Evolutionary conservation across 306 rosid species (phyloP).

Genomic region (Pyrus pyrifolia): DNA sequence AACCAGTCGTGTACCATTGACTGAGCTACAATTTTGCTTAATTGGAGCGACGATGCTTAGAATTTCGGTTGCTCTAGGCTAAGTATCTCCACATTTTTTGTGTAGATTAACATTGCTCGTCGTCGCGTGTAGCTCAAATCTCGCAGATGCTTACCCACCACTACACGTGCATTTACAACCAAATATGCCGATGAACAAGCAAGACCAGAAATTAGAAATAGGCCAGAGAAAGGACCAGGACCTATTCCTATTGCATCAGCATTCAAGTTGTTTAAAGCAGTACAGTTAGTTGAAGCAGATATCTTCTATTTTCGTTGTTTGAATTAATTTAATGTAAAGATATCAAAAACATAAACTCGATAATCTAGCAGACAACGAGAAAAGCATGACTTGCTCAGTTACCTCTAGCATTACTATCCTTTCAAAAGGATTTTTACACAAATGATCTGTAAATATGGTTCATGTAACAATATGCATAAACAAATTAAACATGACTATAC

Average conservation of each 20-base stretch:
- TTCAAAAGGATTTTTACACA: no score
- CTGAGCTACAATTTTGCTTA: no score
- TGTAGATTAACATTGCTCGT: background rate
- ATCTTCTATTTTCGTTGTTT: no score
- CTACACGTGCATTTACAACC: background rate
- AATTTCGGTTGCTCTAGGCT: background rate
- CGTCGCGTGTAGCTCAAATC: background rate
- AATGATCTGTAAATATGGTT: no score
- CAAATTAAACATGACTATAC: background rate
- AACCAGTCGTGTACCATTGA: no score
- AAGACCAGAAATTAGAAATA: constrained; percentile 26
- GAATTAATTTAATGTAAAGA: no score
- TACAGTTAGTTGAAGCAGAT: constrained; percentile 15
- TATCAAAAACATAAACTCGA: no score
- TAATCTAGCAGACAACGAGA: background rate
- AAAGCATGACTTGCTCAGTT: background rate
- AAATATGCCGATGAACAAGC: constrained; percentile 15
- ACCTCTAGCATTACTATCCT: no score
- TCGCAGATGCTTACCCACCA: background rate
- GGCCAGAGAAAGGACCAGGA: constrained; percentile 34
- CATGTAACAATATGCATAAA: background rate
- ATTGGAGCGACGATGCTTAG: no score
- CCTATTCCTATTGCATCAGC: constrained; percentile 37
- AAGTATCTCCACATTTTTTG: background rate
- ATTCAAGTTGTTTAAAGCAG: constrained; percentile 15